These are phyloP conservation scores for Leishmania turanica DNA, from an alignment of 208 protist genomes.

Conservation along the genomic window DNA sequence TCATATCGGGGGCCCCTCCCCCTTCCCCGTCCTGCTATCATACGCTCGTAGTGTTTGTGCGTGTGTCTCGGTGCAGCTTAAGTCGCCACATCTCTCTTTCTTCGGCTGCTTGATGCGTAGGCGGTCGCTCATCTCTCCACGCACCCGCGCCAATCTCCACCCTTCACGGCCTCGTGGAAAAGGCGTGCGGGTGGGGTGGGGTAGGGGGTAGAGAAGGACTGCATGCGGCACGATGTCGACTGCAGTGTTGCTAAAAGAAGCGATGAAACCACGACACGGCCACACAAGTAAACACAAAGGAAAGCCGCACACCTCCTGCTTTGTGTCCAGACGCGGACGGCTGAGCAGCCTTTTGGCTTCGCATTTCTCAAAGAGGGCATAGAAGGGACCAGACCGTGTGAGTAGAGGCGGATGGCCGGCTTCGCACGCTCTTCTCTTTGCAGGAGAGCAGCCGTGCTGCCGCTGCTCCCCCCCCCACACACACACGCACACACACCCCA, in stretches of 20 bases:
- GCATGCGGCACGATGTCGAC: not conserved
- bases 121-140: not conserved
- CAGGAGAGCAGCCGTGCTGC: not conserved
- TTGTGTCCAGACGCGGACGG: not conserved
- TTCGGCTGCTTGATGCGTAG: not conserved
- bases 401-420: not conserved
- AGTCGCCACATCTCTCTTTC: conserved; percentile 6
- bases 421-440: not conserved
- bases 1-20: not conserved
- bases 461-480: too few species aligned
- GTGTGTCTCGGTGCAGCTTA: not conserved
- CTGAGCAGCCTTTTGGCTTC: not conserved
- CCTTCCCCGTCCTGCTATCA: not conserved
- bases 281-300: not conserved
- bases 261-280: not conserved
- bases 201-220: not conserved
- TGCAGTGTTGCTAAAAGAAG: not conserved
- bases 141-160: not conserved
- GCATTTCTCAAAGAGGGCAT: not conserved
- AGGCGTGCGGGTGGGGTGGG: not conserved
- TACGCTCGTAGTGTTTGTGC: not conserved
- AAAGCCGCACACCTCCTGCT: not conserved
- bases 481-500: not conserved
- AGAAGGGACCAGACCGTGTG: not conserved
- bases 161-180: not conserved